phyloP scores from a whole-genome alignment of 225 moss, liverwort and hornwort genomes.

The Anthoceros angustus region DNA sequence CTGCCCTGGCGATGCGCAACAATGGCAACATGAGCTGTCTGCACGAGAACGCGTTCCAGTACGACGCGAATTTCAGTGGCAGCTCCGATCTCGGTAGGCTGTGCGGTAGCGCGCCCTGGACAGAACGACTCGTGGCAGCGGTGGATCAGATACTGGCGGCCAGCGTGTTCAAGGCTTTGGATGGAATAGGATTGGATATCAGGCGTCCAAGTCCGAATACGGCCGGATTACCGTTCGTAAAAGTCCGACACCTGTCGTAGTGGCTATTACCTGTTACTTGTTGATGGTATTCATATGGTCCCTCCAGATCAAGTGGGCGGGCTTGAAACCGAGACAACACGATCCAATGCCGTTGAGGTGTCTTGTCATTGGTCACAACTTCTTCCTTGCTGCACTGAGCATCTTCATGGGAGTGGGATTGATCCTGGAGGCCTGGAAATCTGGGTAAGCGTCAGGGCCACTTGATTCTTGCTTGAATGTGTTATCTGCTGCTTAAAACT shows the following conservation, averaged over 20 bases:
- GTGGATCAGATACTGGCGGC: not conserved
- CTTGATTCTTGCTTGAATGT: not conserved
- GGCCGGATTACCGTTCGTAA: conserved; percentile 37
- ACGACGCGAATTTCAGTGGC: not conserved
- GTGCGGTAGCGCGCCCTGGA: not conserved
- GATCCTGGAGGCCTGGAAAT: conserved; percentile 37
- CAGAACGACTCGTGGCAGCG: not conserved
- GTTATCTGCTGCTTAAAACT: not conserved
- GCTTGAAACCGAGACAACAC: conserved; percentile 30
- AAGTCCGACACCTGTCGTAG: conserved; percentile 42
- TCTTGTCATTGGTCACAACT: conserved; percentile 53
- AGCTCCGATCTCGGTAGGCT: not conserved
- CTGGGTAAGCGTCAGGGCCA: conserved; percentile 20
- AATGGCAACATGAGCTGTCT: not conserved
- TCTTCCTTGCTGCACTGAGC: conserved; percentile 59
- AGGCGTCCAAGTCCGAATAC: conserved; percentile 45
- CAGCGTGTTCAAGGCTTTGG: not conserved
- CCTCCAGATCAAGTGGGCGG: conserved; percentile 38
- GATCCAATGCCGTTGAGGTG: conserved; percentile 50
- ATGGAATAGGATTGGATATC: conserved; percentile 41
- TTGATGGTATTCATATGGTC: conserved; percentile 57
- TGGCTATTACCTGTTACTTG: conserved; percentile 36
- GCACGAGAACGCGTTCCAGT: not conserved
- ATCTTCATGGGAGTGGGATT: conserved; percentile 54
- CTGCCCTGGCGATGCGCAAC: not conserved